Evolutionary conservation across 2,329 filamentous ascomycete genomes (phyloP), one percentile per base, ranked within the genome.

Genomic region (Calonectria pseudoturangicola): DNA sequence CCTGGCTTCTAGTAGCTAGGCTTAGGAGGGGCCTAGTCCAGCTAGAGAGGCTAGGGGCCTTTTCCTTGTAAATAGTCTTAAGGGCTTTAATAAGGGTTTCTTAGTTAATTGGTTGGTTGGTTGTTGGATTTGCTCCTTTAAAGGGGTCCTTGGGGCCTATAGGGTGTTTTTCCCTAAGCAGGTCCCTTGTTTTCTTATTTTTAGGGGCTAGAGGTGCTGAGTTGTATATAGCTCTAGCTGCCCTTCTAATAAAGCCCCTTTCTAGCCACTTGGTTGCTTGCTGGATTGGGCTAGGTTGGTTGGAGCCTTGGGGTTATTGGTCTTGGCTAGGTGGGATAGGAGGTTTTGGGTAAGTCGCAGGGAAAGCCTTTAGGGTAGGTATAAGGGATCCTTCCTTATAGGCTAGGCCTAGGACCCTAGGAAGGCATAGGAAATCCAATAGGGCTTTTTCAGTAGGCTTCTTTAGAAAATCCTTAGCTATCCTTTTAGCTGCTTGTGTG

Each of bases 371-470:
- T 36, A 58, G 28, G 51, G 15, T 58, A 60, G 33, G n/a, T 43
- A 60, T 36, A 13, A 25, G n/a, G 18, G 56, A 43, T 27, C 15
- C 39, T 33, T 25, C 36, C 36, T 60, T 41, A 10, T 60, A 43
- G 33, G 56, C 56, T 41, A 60, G 28, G 18, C 56, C 56, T 60
- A 60, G 36, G 33, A 60, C n/a, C n/a, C 56, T 60, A 36, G 51
- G 51, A 36, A 58, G 51, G n/a, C 4, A 48, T 48, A 48, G 45
- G 45, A 48, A 48, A 48, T 48, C 18, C 9, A 48, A 48, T 48
- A 58, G 30, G 16, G 51, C 51, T 16, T 58, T 58, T 58, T 58
- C 30, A 1, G 2, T 36, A 36, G 51, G 51, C 5, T 39, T 33
- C n/a, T 21, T 58, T 12, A 58, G 30, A 36, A 58, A 58, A 9